phyloP scores from a whole-genome alignment of 1,284 basidiomycete genomes.

The Ceratobasidium papillatum region DNA sequence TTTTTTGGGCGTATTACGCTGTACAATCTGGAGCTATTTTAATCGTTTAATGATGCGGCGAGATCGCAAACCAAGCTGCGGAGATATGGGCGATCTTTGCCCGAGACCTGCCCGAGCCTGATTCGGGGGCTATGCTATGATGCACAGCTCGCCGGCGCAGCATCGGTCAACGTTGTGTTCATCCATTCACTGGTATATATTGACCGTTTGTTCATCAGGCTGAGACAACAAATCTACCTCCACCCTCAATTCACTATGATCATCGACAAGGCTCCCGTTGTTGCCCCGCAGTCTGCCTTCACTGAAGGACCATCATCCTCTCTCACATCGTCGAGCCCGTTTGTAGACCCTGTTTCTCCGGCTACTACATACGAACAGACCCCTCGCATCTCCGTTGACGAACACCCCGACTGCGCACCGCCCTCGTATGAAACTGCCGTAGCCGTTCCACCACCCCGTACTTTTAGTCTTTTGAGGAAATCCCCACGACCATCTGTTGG shows the following conservation, averaged over 20 bases:
- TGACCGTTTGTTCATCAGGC: neutral
- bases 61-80: neutral
- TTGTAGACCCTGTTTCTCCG: neutral
- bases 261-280: neutral
- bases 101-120: neutral
- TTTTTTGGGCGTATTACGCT: slow-evolving; percentile 79
- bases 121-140: slow-evolving; percentile 16
- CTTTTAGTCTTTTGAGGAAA: neutral
- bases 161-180: slow-evolving; percentile 3
- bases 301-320: neutral
- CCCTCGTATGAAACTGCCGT: slow-evolving; percentile 1
- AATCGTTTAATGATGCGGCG: neutral
- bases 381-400: neutral
- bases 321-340: neutral
- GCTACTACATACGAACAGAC: neutral
- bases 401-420: neutral
- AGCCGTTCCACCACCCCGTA: neutral
- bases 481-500: neutral
- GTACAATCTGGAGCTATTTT: slow-evolving; percentile 65
- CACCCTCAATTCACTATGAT: slow-evolving; percentile 6
- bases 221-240: neutral
- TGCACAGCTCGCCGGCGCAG: slow-evolving; percentile 1
- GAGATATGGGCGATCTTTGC: neutral
- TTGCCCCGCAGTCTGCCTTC: neutral
- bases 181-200: neutral